Evolutionary conservation across 495 filamentous ascomycete genomes (phyloP), one percentile per base, ranked within the genome.

Genomic region (Oidiodendron maius): DNA sequence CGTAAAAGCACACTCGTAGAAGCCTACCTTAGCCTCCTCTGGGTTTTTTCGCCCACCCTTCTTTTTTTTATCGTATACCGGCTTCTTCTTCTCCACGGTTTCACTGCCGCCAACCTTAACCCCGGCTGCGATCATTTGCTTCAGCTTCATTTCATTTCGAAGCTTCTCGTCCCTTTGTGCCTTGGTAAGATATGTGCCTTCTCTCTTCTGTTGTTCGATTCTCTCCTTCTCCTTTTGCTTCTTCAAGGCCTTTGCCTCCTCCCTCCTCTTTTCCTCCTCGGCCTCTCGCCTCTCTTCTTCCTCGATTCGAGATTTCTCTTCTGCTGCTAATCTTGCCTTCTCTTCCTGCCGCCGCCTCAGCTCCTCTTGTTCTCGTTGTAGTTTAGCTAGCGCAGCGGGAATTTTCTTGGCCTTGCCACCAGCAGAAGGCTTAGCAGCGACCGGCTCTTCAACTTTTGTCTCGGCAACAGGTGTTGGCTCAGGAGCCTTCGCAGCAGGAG

Each of bases 191-290:
- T 89, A 90, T 63, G 95, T 96, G 59, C 94, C 94, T 66, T 95
- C 90, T 62, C 81, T 91, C 71, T 93, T 93, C 13, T 96, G 78
- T 67, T 96, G 87, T 59, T 99, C 94, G 52, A 95, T 89, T 71
- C 79, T 91, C 66, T 96, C 86, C 66, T 86, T 94, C 63, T 99
- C 94, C 66, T 86, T 95, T 63, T 95, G 89, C 73, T 96, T 97
- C 75, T 86, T 95, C 40, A 75, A 68, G 11, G 82, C 81, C 56
- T 82, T 84, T 23, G 76, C 76, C 60, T 91, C 89, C 51, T 87
- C 89, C 59, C 71, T 81, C 51, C 73, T 79, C 64, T 74, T 82
- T 61, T 74, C 77, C 64, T 94, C 90, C 65, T 95, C 90, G 10
- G 75, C 87, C 21, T 81, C 84, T 17, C 48, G 53, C 18, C 75